Base-by-base conservation (phyloP, 2,329 filamentous ascomycete genomes). In the Xylaria sp. region DNA sequence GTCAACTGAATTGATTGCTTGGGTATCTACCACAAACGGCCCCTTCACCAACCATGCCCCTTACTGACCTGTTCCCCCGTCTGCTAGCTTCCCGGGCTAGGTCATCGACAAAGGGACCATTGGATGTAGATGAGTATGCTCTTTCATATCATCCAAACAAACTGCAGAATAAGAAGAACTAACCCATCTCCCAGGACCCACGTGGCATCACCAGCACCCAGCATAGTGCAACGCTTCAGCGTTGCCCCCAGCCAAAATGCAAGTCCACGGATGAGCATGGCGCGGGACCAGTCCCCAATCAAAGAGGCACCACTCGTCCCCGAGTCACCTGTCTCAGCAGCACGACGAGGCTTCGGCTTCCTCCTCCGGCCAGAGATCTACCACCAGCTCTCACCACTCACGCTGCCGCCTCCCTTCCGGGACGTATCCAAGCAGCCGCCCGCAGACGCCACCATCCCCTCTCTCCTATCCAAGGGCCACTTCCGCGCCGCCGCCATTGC, bases 361-460 rank as follows among this genome's bases (percentile, higher is more conserved):
- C 85, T 97, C 51, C 83, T 94, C 9, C 84, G 87, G 18, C 87
- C 90, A 2, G 85, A 91, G 64, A 88, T 92, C 58, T 97, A 93
- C 77, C 92, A 96, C 71, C 85, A 88, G 1, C 79, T 97, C 23
- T 86, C 88, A 0, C 82, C 82, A 13, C 80, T 85, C 50, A 79
- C 81, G 63, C 74, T 86, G 10, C 84, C 85, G 0, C 69, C 78
- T 0, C 76, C 91, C 2, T 93, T 96, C 72, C 85, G 90, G 62
- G 83, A 83, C 64, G 83, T 90, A 0, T 74, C 84, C 18, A 80
- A 86, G 62, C 84, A 87, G 64, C 87, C 90, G 0, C 72, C 79
- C 1, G 76, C 84, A 0, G 80, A 84, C 34, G 84, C 88, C 0
- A 79, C 89, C 0, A 81, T 97, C 35, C 77, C 84, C 16, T 80